Conservation (phyloP, 306 rosid genomes). For the Psophocarpus tetragonolobus region DNA sequence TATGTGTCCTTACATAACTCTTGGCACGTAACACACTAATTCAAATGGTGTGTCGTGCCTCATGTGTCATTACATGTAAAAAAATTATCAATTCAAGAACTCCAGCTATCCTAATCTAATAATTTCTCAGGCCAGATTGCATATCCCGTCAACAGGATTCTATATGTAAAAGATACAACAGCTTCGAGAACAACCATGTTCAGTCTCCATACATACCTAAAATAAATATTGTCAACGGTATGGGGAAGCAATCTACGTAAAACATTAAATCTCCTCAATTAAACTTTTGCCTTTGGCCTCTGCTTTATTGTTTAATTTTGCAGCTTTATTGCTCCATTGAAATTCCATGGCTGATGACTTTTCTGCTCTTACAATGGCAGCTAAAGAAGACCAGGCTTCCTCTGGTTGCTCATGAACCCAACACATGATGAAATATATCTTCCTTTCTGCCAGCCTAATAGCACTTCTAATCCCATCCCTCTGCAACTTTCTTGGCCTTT, state of each 20-base stretch:
- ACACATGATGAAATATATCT: conserved; percentile 75
- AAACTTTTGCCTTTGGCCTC: conserved; percentile 53
- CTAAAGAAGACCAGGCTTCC: conserved; percentile 80
- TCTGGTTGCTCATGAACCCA: conserved; percentile 85
- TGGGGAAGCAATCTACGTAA: neutral
- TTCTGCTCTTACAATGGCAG: conserved; percentile 61
- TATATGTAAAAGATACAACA: neutral
- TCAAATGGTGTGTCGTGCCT: too few species aligned
- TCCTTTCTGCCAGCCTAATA: conserved; percentile 74
- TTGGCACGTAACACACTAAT: too few species aligned
- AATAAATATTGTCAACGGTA: neutral
- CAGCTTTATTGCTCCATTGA: conserved; percentile 43
- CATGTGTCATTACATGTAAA: neutral
- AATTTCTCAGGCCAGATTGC: neutral
- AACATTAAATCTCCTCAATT: conserved; percentile 64
- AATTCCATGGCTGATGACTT: conserved; percentile 56
- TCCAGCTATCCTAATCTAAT: neutral
- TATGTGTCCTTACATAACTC: too few species aligned
- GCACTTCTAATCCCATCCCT: conserved; percentile 52
- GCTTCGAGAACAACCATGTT: neutral
- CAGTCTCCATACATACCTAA: neutral
- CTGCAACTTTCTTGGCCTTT: conserved; percentile 47
- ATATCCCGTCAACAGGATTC: neutral
- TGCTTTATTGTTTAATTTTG: conserved; percentile 38
- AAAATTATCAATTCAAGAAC: neutral